phyloP scores from a whole-genome alignment of 2,329 filamentous ascomycete genomes.

The Reticulascus tulasneorum region DNA sequence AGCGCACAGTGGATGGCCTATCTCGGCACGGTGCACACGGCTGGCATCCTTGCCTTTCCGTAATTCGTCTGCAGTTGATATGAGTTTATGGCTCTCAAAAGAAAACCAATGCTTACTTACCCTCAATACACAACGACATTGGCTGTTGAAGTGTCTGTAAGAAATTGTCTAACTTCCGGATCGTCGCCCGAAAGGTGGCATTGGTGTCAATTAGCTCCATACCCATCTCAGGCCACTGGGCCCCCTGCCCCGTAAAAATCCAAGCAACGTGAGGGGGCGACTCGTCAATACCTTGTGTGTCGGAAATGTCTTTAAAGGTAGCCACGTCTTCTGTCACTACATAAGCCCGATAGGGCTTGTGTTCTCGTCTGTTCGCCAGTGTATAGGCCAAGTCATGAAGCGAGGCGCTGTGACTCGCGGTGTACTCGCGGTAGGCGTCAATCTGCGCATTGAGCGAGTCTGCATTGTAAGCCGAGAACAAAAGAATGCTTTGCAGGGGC shows the following conservation, averaged over 20 bases:
- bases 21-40: constrained; percentile 28
- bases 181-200: constrained; percentile 6
- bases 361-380: constrained; percentile 22
- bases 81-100: too few relatives aligned
- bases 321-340: constrained; percentile 11
- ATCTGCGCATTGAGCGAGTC: constrained; percentile 20
- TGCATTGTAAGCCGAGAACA: constrained; percentile 17
- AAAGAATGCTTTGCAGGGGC: not conserved
- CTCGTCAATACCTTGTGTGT: too few relatives aligned
- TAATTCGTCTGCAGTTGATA: constrained; percentile 17
- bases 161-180: constrained; percentile 15
- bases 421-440: too few relatives aligned
- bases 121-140: too few relatives aligned
- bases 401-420: too few relatives aligned
- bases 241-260: constrained; percentile 12
- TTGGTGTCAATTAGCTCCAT: constrained; percentile 2
- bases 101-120: constrained; percentile 6
- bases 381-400: constrained; percentile 24
- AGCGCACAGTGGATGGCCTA: constrained; percentile 49
- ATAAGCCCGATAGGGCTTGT: constrained; percentile 21
- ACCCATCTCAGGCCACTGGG: constrained; percentile 7
- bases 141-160: too few relatives aligned
- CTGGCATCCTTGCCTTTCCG: constrained; percentile 23
- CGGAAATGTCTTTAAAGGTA: too few relatives aligned
- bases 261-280: constrained; percentile 11